Evolutionary conservation across 441 rosid species (phyloP).

Genomic region (Eruca vesicaria): DNA sequence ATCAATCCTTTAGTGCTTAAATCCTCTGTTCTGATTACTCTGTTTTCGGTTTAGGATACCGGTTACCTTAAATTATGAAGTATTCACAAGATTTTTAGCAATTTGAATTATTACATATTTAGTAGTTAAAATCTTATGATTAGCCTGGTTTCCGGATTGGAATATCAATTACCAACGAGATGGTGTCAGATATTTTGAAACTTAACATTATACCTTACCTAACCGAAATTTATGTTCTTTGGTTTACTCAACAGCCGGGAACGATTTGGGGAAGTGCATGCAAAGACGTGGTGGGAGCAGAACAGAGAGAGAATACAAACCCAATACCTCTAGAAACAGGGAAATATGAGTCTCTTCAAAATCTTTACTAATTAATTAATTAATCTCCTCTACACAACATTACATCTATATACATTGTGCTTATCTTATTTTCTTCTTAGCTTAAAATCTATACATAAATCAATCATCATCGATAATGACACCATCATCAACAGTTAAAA

Average conservation of each 20-base stretch:
- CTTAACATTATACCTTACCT: not conserved
- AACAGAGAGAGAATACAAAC: constrained; percentile 97
- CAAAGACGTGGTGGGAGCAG: constrained; percentile 98
- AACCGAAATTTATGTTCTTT: not conserved
- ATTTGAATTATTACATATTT: not conserved
- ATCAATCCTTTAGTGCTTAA: not conserved
- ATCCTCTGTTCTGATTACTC: not conserved
- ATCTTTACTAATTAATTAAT: constrained; percentile 10
- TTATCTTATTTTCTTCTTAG: not conserved
- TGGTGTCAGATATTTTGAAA: not conserved
- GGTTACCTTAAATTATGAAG: not conserved
- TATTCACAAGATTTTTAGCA: not conserved
- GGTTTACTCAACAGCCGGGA: constrained; percentile 60
- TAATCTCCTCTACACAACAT: constrained; percentile 14
- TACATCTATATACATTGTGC: constrained; percentile 25
- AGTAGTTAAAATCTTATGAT: not conserved
- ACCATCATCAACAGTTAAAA: not conserved
- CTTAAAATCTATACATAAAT: constrained; percentile 14
- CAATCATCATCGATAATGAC: not conserved
- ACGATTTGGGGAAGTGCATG: constrained; percentile 87
- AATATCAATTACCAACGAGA: not conserved
- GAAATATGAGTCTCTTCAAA: constrained; percentile 25
- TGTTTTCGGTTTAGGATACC: not conserved
- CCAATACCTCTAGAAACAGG: constrained; percentile 59
- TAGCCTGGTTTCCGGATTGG: not conserved